Conservation (phyloP, 768 basidiomycete genomes). For the Boletus rubropictus region DNA sequence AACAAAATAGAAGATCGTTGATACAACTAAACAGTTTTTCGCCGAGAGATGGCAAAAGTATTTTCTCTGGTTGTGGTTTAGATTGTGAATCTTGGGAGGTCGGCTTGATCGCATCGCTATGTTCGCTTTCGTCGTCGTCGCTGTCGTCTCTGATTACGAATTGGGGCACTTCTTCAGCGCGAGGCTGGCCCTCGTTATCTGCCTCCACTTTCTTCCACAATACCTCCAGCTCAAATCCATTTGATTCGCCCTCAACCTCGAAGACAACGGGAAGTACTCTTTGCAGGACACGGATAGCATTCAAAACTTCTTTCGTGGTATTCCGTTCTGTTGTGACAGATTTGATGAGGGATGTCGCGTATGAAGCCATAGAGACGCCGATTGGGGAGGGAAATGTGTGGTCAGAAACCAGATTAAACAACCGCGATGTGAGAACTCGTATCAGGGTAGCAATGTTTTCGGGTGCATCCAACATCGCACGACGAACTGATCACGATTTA, state of each 20-base stretch:
- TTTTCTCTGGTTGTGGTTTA: conserved; percentile 37
- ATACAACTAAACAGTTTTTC: conserved; percentile 75
- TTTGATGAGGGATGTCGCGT: conserved; percentile 68
- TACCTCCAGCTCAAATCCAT: conserved; percentile 69
- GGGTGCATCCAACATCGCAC: conserved; percentile 74
- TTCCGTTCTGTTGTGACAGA: conserved; percentile 50
- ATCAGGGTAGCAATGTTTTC: conserved; percentile 84
- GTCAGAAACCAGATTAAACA: conserved; percentile 72
- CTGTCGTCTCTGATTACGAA: conserved; percentile 85
- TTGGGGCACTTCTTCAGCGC: conserved; percentile 41
- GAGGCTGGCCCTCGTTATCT: conserved; percentile 30
- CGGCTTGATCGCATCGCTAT: conserved; percentile 29
- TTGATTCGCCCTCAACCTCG: conserved; percentile 67
- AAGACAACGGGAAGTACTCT: conserved; percentile 89
- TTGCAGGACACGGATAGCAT: conserved; percentile 86
- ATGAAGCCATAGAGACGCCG: conserved; percentile 53
- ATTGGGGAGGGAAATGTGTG: conserved; percentile 70
- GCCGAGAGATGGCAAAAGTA: conserved; percentile 66
- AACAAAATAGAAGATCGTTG: conserved; percentile 87
- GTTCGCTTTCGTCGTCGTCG: conserved; percentile 45
- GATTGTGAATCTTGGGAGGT: conserved; percentile 11
- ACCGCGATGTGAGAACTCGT: conserved; percentile 56
- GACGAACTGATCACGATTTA: conserved; percentile 53
- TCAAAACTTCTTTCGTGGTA: conserved; percentile 81
- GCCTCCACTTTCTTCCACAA: conserved; percentile 72